These are phyloP conservation scores for Paramecium octaurelia DNA, from an alignment of 73 alveolate genomes.

Conservation along the genomic window DNA sequence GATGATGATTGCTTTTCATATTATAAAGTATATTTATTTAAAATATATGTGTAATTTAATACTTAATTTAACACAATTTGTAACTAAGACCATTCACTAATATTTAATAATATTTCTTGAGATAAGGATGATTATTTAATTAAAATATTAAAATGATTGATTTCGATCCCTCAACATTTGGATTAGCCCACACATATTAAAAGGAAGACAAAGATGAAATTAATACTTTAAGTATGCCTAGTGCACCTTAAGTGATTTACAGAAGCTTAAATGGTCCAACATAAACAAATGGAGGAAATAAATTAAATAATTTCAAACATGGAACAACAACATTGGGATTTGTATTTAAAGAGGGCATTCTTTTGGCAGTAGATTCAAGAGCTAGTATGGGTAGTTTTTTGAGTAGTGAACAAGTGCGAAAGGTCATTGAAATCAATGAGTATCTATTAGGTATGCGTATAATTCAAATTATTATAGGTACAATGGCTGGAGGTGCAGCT, in stretches of 20 bases:
- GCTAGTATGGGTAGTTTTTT: constrained; percentile 99
- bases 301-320: constrained; percentile 86
- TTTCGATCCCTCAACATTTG: constrained; percentile 7
- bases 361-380: constrained; percentile 99
- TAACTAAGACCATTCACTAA: not conserved
- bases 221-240: not conserved
- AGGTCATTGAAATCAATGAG: constrained; percentile 97
- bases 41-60: not conserved
- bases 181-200: not conserved
- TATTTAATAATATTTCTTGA: not conserved
- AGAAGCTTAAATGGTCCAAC: not conserved
- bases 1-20: not conserved
- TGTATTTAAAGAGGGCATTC: constrained; percentile 93
- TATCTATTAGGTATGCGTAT: constrained; percentile 84
- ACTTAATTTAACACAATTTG: not conserved
- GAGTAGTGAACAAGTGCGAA: constrained; percentile 93
- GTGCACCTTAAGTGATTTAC: not conserved
- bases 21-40: not conserved
- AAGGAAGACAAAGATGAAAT: not conserved
- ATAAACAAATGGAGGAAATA: constrained; percentile 49
- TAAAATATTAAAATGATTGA: not conserved
- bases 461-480: constrained; percentile 26
- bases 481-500: constrained; percentile 99
- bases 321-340: constrained; percentile 97
- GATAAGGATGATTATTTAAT: not conserved